These are phyloP conservation scores for Tephrocybe sp. DNA, from an alignment of 768 basidiomycete species.

Conservation along the genomic window DNA sequence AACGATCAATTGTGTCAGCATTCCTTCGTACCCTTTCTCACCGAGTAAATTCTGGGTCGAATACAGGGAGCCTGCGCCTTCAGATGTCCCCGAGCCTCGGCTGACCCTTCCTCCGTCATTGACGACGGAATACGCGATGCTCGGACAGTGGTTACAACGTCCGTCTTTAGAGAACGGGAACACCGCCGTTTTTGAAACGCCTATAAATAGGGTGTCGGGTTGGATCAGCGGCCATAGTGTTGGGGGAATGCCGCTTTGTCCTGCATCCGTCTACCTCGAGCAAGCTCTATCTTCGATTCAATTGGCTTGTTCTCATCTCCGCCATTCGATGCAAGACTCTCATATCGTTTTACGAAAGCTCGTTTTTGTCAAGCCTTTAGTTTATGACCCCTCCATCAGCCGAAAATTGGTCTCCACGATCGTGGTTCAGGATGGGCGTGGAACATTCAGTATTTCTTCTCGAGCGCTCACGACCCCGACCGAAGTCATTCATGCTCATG, in stretches of 20 bases:
- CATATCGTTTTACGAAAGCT: constrained; percentile 43
- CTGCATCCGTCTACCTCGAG: constrained; percentile 67
- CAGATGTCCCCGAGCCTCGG: background rate
- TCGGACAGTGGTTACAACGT: constrained; percentile 41
- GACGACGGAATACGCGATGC: constrained; percentile 31
- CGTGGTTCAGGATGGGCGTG: constrained; percentile 33
- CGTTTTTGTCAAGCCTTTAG: constrained; percentile 55
- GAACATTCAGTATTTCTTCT: constrained; percentile 50
- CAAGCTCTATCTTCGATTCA: constrained; percentile 47
- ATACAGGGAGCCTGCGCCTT: constrained; percentile 31
- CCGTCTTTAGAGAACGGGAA: constrained; percentile 35
- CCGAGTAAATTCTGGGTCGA: constrained; percentile 56
- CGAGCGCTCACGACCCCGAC: constrained; percentile 24
- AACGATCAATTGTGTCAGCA: constrained; percentile 39
- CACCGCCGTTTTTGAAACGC: constrained; percentile 53
- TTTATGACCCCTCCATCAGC: constrained; percentile 35
- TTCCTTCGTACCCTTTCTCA: constrained; percentile 68
- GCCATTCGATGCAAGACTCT: constrained; percentile 23
- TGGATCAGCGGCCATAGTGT: constrained; percentile 62
- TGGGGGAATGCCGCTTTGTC: constrained; percentile 54
- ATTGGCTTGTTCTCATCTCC: constrained; percentile 33
- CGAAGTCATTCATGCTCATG: constrained; percentile 5
- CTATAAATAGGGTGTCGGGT: constrained; percentile 39
- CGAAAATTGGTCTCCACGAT: constrained; percentile 40
- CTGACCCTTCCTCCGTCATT: background rate